Evolutionary conservation across 371 early-diverging fungal genomes (phyloP), one percentile per base, ranked within the genome.

Genomic region (Thermomucor indicae-seudaticae): DNA sequence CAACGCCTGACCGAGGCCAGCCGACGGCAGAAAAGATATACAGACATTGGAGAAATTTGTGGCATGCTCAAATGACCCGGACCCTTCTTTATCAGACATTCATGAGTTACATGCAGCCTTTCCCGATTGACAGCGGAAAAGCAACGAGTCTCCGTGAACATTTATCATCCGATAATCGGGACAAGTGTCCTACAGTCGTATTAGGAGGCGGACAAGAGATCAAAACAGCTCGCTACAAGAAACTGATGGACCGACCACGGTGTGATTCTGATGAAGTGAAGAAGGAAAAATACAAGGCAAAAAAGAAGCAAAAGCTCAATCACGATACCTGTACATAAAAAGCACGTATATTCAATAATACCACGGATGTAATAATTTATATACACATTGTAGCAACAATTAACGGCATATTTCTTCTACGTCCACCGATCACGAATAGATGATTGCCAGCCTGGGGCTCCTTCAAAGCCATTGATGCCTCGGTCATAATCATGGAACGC

Each of bases 401-500:
- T 32, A 10, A 32, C 7, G 14, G 32, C 32, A 23, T 47, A 31
- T 14, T 8, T 27, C 24, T 27, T 24, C 23, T 51, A 39, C 16
- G 45, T 24, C 53, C 53, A 52, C n/a, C 53, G 53, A 29, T 52
- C 45, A 19, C 53, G 53, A 45, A 74, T 74, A 5, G 41, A 38
- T 16, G 68, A 65, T 22, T 35, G 22, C 69, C 70, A 81, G 43
- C 60, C 68, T 6, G 52, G 55, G 10, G 81, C 80, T 11, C 78
- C 70, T 61, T 81, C 80, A 51, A 81, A 81, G 0, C 82, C 82
- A 57, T 78, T 78, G 47, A 53, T 49, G 34, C 72, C 67, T 7
- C 52, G 52, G 28, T 69, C 56, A 49, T 76, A 83, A 47, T 83
- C 81, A 28, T 42, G 53, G 55, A 80, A 72, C 4, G 83, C 80